A percentile compares a stretch with the other conserved stretches of the same genome.
These are phyloP conservation scores for Malassezia globosa DNA, from an alignment of 1,284 basidiomycete genomes.

Conservation along the genomic window DNA sequence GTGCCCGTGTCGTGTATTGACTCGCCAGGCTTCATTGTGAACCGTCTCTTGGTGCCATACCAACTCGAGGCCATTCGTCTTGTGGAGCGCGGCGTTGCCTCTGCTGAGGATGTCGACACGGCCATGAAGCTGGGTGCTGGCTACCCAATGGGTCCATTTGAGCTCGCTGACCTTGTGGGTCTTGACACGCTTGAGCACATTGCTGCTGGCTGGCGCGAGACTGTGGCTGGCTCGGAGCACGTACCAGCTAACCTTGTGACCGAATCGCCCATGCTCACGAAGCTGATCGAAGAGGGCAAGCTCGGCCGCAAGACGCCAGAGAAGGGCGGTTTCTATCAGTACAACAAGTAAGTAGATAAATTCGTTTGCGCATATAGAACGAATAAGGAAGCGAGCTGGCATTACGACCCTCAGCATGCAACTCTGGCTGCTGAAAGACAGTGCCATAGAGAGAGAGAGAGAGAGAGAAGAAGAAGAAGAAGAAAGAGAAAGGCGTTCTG, in stretches of 20 bases:
- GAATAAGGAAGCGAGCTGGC: too few species aligned
- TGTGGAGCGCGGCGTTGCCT: constrained; percentile 55
- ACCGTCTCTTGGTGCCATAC: constrained; percentile 53
- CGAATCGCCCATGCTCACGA: constrained; percentile 50
- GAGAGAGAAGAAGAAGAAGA: too few species aligned
- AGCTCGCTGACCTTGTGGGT: constrained; percentile 54
- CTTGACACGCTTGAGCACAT: constrained; percentile 51
- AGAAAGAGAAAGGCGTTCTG: too few species aligned
- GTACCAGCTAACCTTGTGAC: constrained; percentile 51
- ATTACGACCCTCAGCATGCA: too few species aligned
- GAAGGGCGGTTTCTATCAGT: constrained; percentile 50
- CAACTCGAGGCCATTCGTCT: constrained; percentile 55
- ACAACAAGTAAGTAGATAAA: constrained; percentile 18
- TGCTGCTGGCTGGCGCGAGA: constrained; percentile 52
- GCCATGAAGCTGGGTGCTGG: constrained; percentile 57
- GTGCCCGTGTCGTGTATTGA: constrained; percentile 53
- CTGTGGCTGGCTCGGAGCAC: constrained; percentile 48
- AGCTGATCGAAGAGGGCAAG: constrained; percentile 52
- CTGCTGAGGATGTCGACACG: constrained; percentile 54
- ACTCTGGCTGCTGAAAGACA: too few species aligned
- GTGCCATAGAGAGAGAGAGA: too few species aligned
- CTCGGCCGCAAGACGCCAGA: constrained; percentile 53
- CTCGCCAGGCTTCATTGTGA: constrained; percentile 51
- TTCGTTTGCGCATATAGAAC: too few species aligned
- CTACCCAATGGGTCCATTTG: constrained; percentile 51